These are phyloP conservation scores for Cercospora nicotianae DNA, from an alignment of 2,329 filamentous ascomycete genomes.

Conservation along the genomic window DNA sequence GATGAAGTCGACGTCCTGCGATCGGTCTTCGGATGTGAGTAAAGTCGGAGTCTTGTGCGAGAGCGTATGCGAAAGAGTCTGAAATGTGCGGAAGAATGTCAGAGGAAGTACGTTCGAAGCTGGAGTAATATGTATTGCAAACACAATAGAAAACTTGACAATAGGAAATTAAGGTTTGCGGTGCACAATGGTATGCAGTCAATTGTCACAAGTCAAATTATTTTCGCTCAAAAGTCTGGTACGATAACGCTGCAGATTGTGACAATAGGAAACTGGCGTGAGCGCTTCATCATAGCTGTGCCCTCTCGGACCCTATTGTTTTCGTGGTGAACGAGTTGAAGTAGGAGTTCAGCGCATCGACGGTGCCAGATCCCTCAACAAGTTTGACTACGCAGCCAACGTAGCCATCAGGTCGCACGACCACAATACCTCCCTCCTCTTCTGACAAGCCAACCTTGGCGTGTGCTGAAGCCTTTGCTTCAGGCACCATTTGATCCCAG, in stretches of 20 bases:
- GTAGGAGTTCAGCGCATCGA: slow-evolving; percentile 81
- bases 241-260: background rate
- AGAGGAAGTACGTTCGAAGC: background rate
- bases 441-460: slow-evolving; percentile 80
- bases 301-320: slow-evolving; percentile 43
- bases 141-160: background rate
- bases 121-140: background rate
- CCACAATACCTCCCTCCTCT: slow-evolving; percentile 73
- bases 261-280: background rate
- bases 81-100: background rate
- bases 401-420: slow-evolving; percentile 85
- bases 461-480: slow-evolving; percentile 73
- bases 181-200: background rate
- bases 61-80: background rate
- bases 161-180: background rate
- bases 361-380: slow-evolving; percentile 73
- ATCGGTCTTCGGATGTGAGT: background rate
- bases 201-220: slow-evolving; percentile 1
- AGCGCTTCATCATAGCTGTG: slow-evolving; percentile 26
- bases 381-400: slow-evolving; percentile 74
- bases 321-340: slow-evolving; percentile 73
- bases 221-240: background rate
- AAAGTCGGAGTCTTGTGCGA: background rate
- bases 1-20: background rate
- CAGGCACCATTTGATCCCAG: slow-evolving; percentile 67